phyloP scores from a whole-genome alignment of 805 yeast genomes.

The Hanseniaspora meyeri region DNA sequence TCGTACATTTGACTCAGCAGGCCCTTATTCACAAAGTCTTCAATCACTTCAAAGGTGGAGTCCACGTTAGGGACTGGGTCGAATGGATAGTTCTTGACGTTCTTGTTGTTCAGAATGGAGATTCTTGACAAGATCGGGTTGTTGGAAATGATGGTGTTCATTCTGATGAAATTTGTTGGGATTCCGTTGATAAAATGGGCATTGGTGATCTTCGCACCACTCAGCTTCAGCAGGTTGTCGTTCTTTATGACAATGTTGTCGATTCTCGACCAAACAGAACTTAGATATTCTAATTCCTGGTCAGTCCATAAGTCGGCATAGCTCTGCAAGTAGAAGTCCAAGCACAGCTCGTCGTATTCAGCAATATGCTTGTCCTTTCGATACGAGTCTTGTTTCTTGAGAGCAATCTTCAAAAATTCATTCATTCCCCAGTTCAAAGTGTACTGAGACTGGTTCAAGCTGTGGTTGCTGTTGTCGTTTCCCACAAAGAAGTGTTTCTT shows the following conservation, averaged over 20 bases:
- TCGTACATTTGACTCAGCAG: constrained; percentile 1
- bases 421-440: constrained; percentile 2
- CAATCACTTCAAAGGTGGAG: neutral
- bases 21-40: neutral
- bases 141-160: constrained; percentile 28
- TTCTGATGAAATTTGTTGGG: constrained; percentile 53
- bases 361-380: neutral
- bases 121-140: neutral
- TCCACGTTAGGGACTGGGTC: constrained; percentile 1
- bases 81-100: neutral
- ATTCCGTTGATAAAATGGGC: constrained; percentile 27
- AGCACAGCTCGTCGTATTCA: neutral
- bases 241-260: neutral
- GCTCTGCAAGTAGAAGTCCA: constrained; percentile 7
- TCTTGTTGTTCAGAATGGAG: neutral
- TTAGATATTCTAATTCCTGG: neutral
- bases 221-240: neutral
- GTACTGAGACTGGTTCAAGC: constrained; percentile 3
- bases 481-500: constrained; percentile 4
- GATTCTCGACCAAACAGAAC: neutral
- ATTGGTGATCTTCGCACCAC: constrained; percentile 9
- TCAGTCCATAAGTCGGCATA: neutral
- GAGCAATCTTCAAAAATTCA: constrained; percentile 1
- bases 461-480: neutral
- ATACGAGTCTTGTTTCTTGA: neutral